Conservation (phyloP, 2,329 filamentous ascomycete species). For the Blastomyces percursus region DNA sequence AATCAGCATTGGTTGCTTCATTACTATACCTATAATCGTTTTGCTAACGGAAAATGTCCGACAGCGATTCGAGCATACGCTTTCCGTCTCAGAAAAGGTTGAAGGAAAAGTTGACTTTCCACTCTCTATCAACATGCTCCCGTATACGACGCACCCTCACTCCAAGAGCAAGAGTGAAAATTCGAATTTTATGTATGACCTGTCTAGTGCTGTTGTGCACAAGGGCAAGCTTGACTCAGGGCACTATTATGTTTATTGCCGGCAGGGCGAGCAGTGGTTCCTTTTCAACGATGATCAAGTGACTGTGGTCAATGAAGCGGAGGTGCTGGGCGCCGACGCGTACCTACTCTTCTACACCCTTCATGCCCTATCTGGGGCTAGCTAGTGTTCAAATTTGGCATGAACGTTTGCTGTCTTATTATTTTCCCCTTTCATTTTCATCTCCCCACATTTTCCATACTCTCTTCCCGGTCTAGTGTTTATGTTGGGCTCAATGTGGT, state of each 20-base stretch:
- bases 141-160: conserved; percentile 63
- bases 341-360: conserved; percentile 75
- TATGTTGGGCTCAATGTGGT: not conserved
- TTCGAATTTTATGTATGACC: conserved; percentile 64
- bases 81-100: conserved; percentile 70
- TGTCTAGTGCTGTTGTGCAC: conserved; percentile 83
- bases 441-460: not conserved
- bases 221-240: conserved; percentile 87
- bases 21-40: not conserved
- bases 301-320: conserved; percentile 67
- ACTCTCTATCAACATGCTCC: conserved; percentile 75
- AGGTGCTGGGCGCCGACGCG: conserved; percentile 75
- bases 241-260: conserved; percentile 82
- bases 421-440: not conserved
- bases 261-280: conserved; percentile 83
- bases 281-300: conserved; percentile 94
- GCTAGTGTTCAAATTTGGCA: not conserved
- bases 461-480: not conserved
- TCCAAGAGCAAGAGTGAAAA: conserved; percentile 17
- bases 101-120: conserved; percentile 80
- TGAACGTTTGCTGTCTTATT: not conserved
- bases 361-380: conserved; percentile 21
- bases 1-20: not conserved
- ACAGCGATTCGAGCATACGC: conserved; percentile 63
- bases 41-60: not conserved